Conservation (phyloP, 1,139 yeast genomes). For the Wickerhamiella infanticola region DNA sequence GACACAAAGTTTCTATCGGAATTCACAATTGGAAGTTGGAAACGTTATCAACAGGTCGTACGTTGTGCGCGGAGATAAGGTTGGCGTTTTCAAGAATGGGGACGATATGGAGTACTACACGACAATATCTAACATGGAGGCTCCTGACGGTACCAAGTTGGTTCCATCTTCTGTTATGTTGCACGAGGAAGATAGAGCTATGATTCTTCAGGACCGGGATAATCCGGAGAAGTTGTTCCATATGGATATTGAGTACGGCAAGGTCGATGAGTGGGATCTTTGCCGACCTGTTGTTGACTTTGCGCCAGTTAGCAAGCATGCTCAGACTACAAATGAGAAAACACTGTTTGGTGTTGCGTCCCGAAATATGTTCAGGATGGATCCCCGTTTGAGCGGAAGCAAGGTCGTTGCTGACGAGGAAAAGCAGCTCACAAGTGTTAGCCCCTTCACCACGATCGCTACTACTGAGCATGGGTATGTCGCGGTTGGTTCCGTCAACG, state of each 20-base stretch:
- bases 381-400: constrained; percentile 53
- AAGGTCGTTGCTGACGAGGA: constrained; percentile 35
- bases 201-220: constrained; percentile 45
- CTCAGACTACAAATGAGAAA: constrained; percentile 57
- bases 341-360: constrained; percentile 56
- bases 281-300: constrained; percentile 34
- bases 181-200: constrained; percentile 53
- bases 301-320: constrained; percentile 56
- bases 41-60: constrained; percentile 54
- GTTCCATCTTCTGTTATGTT: constrained; percentile 56
- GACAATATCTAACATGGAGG: constrained; percentile 46
- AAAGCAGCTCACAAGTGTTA: constrained; percentile 38
- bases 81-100: constrained; percentile 63
- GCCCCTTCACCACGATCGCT: constrained; percentile 42
- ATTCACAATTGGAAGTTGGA: constrained; percentile 57
- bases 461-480: constrained; percentile 60
- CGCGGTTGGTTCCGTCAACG: constrained; percentile 62
- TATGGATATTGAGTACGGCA: constrained; percentile 68
- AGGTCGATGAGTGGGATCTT: constrained; percentile 66
- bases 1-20: constrained; percentile 24
- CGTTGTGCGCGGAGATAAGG: constrained; percentile 61
- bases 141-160: constrained; percentile 37
- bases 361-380: constrained; percentile 54
- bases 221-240: constrained; percentile 37
- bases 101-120: constrained; percentile 46